Percentiles rank a stretch among this genome's conserved stretches.
These are phyloP conservation scores for Astragalus membranaceus DNA, from an alignment of 306 rosid genomes.

Conservation along the genomic window DNA sequence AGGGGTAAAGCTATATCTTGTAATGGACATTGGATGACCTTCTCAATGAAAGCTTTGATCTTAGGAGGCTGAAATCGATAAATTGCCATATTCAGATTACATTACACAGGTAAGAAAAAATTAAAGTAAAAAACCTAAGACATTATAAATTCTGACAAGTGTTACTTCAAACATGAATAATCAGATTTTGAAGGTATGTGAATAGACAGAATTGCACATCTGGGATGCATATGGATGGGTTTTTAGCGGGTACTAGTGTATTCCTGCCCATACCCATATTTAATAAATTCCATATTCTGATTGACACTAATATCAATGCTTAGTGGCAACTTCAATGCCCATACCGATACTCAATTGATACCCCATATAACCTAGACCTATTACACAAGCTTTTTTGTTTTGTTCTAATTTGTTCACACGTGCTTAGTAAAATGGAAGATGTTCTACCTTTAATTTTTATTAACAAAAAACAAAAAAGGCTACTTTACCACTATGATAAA, in stretches of 20 bases:
- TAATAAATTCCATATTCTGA: not conserved
- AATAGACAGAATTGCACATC: not conserved
- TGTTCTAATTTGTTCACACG: too few relatives aligned
- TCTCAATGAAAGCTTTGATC: slow-evolving; percentile 79
- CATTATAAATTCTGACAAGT: not conserved
- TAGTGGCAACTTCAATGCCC: not conserved
- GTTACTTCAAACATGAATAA: not conserved
- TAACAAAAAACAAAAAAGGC: not conserved
- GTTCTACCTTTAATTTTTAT: not conserved
- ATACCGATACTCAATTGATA: not conserved
- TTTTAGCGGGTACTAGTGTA: not conserved
- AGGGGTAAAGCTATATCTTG: slow-evolving; percentile 93
- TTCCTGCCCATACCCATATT: not conserved
- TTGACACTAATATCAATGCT: not conserved
- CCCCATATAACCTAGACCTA: not conserved
- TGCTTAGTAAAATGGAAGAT: not conserved
- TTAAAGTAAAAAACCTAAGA: not conserved
- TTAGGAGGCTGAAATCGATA: slow-evolving; percentile 79
- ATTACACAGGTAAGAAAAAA: not conserved
- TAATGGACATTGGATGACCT: slow-evolving; percentile 88
- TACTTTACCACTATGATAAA: not conserved
- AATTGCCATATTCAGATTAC: slow-evolving; percentile 24
- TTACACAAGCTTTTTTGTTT: not conserved
- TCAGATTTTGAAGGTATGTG: not conserved
- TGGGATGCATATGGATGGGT: not conserved